Percentiles rank a stretch among this genome's conserved stretches.
These are phyloP conservation scores for Gomphus sp. DNA, from an alignment of 1,284 basidiomycete species.

Conservation along the genomic window DNA sequence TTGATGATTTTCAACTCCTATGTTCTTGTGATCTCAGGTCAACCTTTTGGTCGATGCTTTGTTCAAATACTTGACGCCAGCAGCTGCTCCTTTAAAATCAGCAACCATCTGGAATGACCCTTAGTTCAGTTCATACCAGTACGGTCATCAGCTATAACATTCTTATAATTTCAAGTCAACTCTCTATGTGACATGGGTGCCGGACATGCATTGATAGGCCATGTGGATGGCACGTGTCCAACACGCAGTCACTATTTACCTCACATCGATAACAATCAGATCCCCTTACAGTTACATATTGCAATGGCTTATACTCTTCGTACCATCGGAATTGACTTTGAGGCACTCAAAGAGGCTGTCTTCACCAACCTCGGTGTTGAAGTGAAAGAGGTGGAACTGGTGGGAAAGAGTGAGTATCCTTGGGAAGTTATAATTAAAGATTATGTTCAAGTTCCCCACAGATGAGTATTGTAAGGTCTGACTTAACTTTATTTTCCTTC, in stretches of 20 bases:
- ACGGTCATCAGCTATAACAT: no score
- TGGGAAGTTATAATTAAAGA: background rate
- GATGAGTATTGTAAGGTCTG: conserved; percentile 19
- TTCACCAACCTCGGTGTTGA: conserved; percentile 9
- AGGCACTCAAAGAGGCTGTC: conserved; percentile 16
- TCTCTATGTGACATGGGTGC: no score
- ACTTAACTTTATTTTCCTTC: background rate
- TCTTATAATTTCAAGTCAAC: no score
- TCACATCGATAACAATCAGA: background rate
- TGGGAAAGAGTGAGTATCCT: conserved; percentile 16
- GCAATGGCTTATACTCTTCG: background rate
- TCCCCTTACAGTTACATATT: background rate
- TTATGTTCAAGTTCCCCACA: conserved; percentile 3
- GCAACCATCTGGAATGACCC: no score
- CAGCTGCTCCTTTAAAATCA: no score
- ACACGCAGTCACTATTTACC: background rate
- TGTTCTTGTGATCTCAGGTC: no score
- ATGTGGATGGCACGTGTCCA: conserved; percentile 1
- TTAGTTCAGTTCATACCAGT: no score
- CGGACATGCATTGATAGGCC: background rate
- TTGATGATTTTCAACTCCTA: no score
- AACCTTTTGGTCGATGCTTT: no score
- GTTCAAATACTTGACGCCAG: no score
- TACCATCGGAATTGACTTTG: conserved; percentile 13
- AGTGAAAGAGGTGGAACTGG: conserved; percentile 16